Evolutionary conservation across 768 basidiomycete species (phyloP), one percentile per base, ranked within the genome.

Genomic region (Krasilnikovozyma curviuscula): DNA sequence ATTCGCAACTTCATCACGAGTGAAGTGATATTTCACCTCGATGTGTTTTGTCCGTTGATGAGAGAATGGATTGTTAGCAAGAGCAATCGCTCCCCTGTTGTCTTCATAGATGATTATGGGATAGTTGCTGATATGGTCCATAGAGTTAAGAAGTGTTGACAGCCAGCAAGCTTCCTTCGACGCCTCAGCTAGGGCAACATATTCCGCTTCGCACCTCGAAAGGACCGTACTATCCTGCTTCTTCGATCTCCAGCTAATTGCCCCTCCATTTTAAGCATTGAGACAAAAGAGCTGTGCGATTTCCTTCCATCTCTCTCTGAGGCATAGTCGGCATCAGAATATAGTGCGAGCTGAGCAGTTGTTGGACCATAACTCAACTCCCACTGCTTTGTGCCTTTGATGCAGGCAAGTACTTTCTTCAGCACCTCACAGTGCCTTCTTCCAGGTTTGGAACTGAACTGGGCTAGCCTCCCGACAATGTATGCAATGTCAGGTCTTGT

Each of bases 121-220:
- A 23, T 16, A 21, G 7, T 21, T 5, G 16, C 23, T 21, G 8
- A 40, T 21, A 6, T 24, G 40, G 23, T 21, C 16, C 40, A 40
- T 21, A 7, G 40, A 40, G 16, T 21, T 27, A 9, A 40, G 40
- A 27, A 40, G 23, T 10, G 40, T 6, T 14, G 27, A n/a, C 5
- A 56, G 45, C 44, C 44, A 55, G 33, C 48, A 18, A 7, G 42
- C 45, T 43, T 53, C 37, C 16, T 45, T 46, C 18, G 58, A 51
- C 5, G 66, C 58, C 28, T 68, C 57, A 14, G 59, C 55, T 0
- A 61, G 55, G 3, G 70, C 68, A 34, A 70, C 66, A 54, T 72
- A 71, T 55, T 73, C 70, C 1, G 70, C 67, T 55, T 72, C 68
- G 9, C 56, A 66, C 0, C 63, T 68, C 2, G 66, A 69, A 6